Base-by-base conservation (phyloP, 306 rosid genomes). In the Acmispon strigosus region DNA sequence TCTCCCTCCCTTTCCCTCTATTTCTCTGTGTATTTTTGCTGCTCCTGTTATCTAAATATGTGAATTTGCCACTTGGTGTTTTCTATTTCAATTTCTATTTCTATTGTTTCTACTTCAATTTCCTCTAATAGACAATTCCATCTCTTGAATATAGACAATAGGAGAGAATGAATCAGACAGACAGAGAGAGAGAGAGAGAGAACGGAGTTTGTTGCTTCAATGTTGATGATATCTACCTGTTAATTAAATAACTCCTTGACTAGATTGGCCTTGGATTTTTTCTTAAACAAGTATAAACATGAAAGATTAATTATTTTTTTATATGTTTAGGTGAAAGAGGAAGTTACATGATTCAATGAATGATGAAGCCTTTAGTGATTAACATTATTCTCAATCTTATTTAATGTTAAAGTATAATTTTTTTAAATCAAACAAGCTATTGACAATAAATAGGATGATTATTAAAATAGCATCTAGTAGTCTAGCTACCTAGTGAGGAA, bases 31-130 rank as follows among this genome's bases (percentile, higher is more conserved):
- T 50, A 7, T 42, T 58, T 75, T 29, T 56, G 76, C 42, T 20
- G 76, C 42, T 41, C 7, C 32, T 52, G 34, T 61, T 55, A 27
- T 54, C 69, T 75, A 69, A 62, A 74, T 62, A 41, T 72, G 43
- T 60, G 45, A 71, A 57, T 48, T 65, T 66, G 15, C 36, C 41
- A 60, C 41, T 64, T 36, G 15, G 20, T 4, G 48, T 57, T 61
- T 42, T 74, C 50, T 63, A 54, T 43, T 62, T 42, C 39, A 20
- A 42, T 39, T 62, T 41, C n/a, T n/a, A n/a, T n/a, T n/a, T n/a
- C n/a, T n/a, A 0, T 3, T 41, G 43, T 41, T 34, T 7, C 16
- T n/a, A 42, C 18, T 18, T 32, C 37, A 44, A 20, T 20, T 44
- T 41, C 37, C 18, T 50, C 16, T 24, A 6, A 27, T 13, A 41